Conservation (phyloP, 768 basidiomycete genomes). For the Trametes elegans region DNA sequence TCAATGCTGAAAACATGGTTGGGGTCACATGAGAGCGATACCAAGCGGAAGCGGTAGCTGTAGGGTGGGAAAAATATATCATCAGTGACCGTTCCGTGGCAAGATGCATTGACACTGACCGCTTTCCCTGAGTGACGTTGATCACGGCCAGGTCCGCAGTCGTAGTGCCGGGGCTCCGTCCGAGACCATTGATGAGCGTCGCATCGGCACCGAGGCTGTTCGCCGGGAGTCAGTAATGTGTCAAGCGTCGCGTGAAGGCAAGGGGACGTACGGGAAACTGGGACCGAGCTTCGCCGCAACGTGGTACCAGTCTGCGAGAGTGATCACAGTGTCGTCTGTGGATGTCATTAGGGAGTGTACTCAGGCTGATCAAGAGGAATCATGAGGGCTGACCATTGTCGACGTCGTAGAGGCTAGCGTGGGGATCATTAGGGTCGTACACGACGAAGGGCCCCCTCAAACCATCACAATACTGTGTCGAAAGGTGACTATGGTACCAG, state of each 20-base stretch:
- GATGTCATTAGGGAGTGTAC: background rate
- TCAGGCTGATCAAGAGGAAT: too few relatives aligned
- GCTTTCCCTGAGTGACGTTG: conserved; percentile 20
- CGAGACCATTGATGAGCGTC: conserved; percentile 47
- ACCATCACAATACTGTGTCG: conserved; percentile 41
- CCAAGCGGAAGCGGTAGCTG: conserved; percentile 27
- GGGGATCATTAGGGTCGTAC: conserved; percentile 31
- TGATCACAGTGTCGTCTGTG: conserved; percentile 45
- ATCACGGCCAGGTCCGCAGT: conserved; percentile 32
- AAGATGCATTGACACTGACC: conserved; percentile 24
- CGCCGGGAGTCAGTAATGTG: conserved; percentile 13
- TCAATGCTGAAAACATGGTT: conserved; percentile 46
- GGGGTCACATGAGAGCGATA: conserved; percentile 30
- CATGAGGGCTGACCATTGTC: conserved; percentile 21
- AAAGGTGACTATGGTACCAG: conserved; percentile 43
- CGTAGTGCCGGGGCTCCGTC: conserved; percentile 37
- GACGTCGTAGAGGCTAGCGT: conserved; percentile 28
- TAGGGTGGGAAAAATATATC: conserved; percentile 29
- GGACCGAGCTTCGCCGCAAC: conserved; percentile 14
- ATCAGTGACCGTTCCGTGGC: background rate
- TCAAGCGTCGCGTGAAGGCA: background rate
- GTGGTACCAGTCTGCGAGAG: conserved; percentile 45
- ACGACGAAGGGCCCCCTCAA: conserved; percentile 35
- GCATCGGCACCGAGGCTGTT: conserved; percentile 29
- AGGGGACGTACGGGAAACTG: conserved; percentile 17